phyloP scores from a whole-genome alignment of 345 rosid species.

The Euphorbia lathyris region DNA sequence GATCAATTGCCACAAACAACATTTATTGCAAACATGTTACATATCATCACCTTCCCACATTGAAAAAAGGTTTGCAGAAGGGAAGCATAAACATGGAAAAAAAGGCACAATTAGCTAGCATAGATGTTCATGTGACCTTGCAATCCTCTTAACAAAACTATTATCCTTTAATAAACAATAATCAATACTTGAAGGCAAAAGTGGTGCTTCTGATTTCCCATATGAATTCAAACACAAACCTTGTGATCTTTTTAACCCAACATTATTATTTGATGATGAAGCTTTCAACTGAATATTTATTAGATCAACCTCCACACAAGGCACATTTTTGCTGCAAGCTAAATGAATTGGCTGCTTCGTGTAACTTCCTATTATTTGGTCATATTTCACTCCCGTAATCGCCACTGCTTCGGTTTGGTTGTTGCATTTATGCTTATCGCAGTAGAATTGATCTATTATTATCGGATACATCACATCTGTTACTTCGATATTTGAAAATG shows the following conservation, averaged over 20 bases:
- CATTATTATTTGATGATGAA: conserved; percentile 15
- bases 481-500: conserved; percentile 73
- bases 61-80: conserved; percentile 35
- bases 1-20: no score
- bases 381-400: conserved; percentile 56
- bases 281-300: conserved; percentile 58
- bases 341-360: conserved; percentile 59
- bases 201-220: conserved; percentile 65
- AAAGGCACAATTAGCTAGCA: conserved; percentile 26
- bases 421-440: conserved; percentile 70
- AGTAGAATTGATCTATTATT: conserved; percentile 80
- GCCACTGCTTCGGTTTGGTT: conserved; percentile 75
- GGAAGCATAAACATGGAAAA: conserved; percentile 32
- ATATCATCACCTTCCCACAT: conserved; percentile 50
- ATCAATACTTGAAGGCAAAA: conserved; percentile 79
- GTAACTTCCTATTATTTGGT: conserved; percentile 63
- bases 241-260: conserved; percentile 21
- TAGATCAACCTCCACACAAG: conserved; percentile 71
- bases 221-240: conserved; percentile 81
- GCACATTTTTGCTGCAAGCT: conserved; percentile 68
- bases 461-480: conserved; percentile 63
- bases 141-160: conserved; percentile 37
- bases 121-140: conserved; percentile 49
- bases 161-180: conserved; percentile 53
- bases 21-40: no score